Evolutionary conservation across 2,329 filamentous ascomycete species (phyloP).

Genomic region (Plectosphaerella plurivora): DNA sequence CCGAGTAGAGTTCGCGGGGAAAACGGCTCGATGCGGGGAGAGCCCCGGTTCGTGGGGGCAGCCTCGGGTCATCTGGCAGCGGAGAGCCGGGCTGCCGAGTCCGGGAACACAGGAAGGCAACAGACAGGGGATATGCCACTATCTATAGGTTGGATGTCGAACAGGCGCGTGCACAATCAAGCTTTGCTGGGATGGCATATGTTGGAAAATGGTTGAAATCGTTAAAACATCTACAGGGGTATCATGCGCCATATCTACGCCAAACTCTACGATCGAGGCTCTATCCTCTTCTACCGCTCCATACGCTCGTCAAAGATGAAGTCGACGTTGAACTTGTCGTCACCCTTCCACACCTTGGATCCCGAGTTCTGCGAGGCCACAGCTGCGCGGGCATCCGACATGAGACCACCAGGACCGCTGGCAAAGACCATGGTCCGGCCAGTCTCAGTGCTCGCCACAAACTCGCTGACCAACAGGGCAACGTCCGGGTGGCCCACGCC

Average conservation of each 20-base stretch:
- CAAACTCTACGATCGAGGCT: background rate
- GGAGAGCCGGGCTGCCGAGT: too few species aligned
- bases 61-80: too few species aligned
- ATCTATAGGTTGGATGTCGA: too few species aligned
- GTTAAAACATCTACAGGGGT: background rate
- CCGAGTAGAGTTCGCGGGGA: too few species aligned
- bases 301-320: slow-evolving; percentile 58
- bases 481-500: slow-evolving; percentile 38
- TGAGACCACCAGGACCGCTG: slow-evolving; percentile 57
- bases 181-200: too few species aligned
- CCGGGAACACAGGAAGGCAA: too few species aligned
- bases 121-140: too few species aligned
- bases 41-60: too few species aligned
- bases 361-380: slow-evolving; percentile 52
- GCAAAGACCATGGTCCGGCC: slow-evolving; percentile 54
- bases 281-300: slow-evolving; percentile 35
- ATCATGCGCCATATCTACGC: background rate
- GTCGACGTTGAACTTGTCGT: slow-evolving; percentile 50
- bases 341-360: slow-evolving; percentile 50
- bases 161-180: too few species aligned
- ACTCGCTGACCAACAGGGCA: slow-evolving; percentile 37
- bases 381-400: slow-evolving; percentile 48
- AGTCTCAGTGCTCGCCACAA: slow-evolving; percentile 38
- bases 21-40: too few species aligned
- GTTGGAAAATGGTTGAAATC: too few species aligned